Percentiles rank a stretch among this genome's conserved stretches.
Evolutionary conservation across 1,284 basidiomycete species (phyloP).

Genomic region (Ganoderma leucocontextum): DNA sequence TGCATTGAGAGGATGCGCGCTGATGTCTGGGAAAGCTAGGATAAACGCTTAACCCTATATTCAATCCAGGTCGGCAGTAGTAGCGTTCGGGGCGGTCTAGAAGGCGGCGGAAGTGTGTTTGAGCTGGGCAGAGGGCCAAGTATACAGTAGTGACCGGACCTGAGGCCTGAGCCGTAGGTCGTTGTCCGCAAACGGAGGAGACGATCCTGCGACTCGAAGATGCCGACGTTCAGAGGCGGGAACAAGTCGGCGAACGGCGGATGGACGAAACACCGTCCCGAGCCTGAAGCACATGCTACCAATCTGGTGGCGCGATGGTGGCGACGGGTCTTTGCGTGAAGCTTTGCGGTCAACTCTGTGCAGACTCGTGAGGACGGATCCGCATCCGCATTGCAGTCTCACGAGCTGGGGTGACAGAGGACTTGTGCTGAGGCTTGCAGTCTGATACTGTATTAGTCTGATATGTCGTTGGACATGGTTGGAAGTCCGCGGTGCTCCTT

Average conservation of each 20-base stretch:
- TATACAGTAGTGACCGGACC: slow-evolving; percentile 24
- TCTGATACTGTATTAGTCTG: neutral
- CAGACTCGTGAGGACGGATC: slow-evolving; percentile 1
- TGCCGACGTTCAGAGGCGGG: slow-evolving; percentile 16
- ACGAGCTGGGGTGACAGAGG: slow-evolving; percentile 22
- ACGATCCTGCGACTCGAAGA: slow-evolving; percentile 23
- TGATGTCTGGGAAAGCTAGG: slow-evolving; percentile 16
- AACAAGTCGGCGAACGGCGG: slow-evolving; percentile 26
- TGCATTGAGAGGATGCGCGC: slow-evolving; percentile 27
- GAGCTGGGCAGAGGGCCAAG: slow-evolving; percentile 25
- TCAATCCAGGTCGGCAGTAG: slow-evolving; percentile 14
- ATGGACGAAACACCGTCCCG: slow-evolving; percentile 21
- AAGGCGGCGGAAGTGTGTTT: slow-evolving; percentile 10
- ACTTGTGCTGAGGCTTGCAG: slow-evolving; percentile 23
- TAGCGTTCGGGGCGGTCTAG: slow-evolving; percentile 12
- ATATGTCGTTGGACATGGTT: slow-evolving; percentile 3
- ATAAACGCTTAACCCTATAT: slow-evolving; percentile 27
- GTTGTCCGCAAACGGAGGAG: slow-evolving; percentile 8
- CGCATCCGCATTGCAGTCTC: slow-evolving; percentile 11
- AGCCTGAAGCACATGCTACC: slow-evolving; percentile 22
- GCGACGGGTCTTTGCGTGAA: slow-evolving; percentile 22
- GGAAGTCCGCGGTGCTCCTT: slow-evolving; percentile 8
- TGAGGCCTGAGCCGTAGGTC: slow-evolving; percentile 22
- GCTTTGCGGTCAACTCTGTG: slow-evolving; percentile 8
- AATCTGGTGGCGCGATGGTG: slow-evolving; percentile 24